Base-by-base conservation (phyloP, 306 rosid genomes). In the Rubus parviflorus region DNA sequence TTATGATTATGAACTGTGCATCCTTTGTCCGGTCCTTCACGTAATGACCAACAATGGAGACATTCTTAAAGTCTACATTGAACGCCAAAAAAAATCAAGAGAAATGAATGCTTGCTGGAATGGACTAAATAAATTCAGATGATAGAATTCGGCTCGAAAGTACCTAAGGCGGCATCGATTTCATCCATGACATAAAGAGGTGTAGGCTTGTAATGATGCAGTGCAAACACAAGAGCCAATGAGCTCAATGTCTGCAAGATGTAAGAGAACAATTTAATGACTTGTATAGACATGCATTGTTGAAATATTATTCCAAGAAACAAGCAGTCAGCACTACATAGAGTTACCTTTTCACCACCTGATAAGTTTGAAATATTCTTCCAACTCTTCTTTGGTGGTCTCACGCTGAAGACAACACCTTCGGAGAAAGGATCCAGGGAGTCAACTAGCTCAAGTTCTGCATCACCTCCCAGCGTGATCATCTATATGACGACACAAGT, bases 331-430 rank as follows among this genome's bases (percentile, higher is more conserved):
- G 43, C 25, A 25, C 68, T 20, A 25, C 42, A 66, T 66, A 30
- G 35, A 30, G 62, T 49, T 69, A 95, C 97, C 98, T 95, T 95
- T 90, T 95, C 98, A 54, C 98, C 98, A 25, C 98, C 98, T 6
- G 98, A 95, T 87, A 95, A 88, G 78, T 95, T 95, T 14, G 97
- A 97, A 68, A 95, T 95, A 82, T 92, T 90, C 88, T 95, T 95
- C 98, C 98, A 95, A 82, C 98, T 95, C 89, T 92, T 95, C 89
- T 92, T 92, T 43, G 98, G 98, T 11, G 98, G 98, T 76, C 98
- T 87, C 74, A 95, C 97, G 72, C 98, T 95, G 85, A 92, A 92
- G 72, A 95, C 97, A 75, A 92, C 98, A 62, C 98, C 98, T 88
- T 95, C 98, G 43, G 98, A 89, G 88, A 95, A 95, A 46, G 98